Evolutionary conservation across 306 rosid genomes (phyloP).

Genomic region (Clitoria ternatea): DNA sequence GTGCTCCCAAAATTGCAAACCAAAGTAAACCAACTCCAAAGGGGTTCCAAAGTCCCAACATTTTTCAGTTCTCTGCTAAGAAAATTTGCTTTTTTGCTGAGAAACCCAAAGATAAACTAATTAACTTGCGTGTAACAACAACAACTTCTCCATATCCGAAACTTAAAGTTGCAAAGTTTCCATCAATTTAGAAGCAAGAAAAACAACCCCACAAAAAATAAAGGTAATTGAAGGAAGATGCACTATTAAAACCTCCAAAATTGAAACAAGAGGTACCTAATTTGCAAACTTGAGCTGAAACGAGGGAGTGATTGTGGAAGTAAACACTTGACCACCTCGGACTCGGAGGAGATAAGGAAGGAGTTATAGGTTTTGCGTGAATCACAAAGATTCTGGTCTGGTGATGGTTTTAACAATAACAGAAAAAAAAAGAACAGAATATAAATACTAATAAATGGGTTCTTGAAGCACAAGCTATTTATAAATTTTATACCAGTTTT

Average conservation of each 20-base stretch:
- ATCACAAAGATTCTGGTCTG: not conserved
- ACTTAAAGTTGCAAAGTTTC: conserved; percentile 20
- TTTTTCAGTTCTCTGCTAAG: not conserved
- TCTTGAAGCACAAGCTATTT: not conserved
- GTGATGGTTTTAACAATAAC: not conserved
- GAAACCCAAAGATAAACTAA: not conserved
- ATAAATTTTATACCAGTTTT: too few relatives aligned
- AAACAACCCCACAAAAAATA: conserved; percentile 8
- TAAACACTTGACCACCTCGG: not conserved
- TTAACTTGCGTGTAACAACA: not conserved
- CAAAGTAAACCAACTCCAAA: not conserved
- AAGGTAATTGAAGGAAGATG: not conserved
- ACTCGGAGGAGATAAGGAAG: conserved; percentile 23
- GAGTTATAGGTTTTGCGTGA: conserved; percentile 7
- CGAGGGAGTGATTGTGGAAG: not conserved
- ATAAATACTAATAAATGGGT: not conserved
- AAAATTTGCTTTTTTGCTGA: not conserved
- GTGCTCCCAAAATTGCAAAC: conserved; percentile 7
- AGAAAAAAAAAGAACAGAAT: too few relatives aligned
- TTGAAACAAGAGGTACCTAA: not conserved
- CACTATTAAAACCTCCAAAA: not conserved
- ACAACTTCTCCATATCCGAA: not conserved
- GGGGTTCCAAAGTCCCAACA: conserved; percentile 4
- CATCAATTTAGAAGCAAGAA: conserved; percentile 4
- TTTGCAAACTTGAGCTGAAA: not conserved